Conservation (phyloP, 2,329 filamentous ascomycete species). For the Monosporascus sp. region DNA sequence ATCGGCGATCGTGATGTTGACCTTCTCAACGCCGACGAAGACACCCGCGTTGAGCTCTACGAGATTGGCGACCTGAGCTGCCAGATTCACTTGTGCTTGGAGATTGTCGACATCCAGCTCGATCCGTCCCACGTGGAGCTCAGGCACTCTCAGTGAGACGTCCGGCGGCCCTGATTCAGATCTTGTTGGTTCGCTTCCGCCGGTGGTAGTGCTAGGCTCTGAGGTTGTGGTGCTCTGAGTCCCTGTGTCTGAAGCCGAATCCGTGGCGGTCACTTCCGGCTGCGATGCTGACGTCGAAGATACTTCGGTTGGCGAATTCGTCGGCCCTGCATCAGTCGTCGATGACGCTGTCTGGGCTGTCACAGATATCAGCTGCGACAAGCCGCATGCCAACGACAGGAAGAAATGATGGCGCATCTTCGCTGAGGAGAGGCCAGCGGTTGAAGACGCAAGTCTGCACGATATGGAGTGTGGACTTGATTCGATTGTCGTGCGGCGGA, state of each 20-base stretch:
- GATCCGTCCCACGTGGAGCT: conserved; percentile 53
- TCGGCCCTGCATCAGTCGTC: conserved; percentile 13
- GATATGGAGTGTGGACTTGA: not conserved
- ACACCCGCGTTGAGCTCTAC: conserved; percentile 52
- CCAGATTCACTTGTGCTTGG: conserved; percentile 54
- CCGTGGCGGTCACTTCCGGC: conserved; percentile 11
- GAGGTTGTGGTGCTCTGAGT: conserved; percentile 4
- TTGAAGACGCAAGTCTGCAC: conserved; percentile 9
- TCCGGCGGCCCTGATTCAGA: conserved; percentile 37
- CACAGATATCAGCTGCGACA: conserved; percentile 23
- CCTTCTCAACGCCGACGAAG: conserved; percentile 40
- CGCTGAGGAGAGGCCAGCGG: conserved; percentile 9
- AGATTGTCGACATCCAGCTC: conserved; percentile 57
- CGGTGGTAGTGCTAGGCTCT: conserved; percentile 11
- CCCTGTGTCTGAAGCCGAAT: not conserved
- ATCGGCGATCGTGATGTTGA: conserved; percentile 59
- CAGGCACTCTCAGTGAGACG: conserved; percentile 52
- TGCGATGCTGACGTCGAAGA: conserved; percentile 3
- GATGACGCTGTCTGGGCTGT: conserved; percentile 29
- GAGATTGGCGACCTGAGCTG: conserved; percentile 53
- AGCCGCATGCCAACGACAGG: conserved; percentile 25
- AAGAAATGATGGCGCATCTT: conserved; percentile 17
- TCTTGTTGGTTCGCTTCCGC: conserved; percentile 19
- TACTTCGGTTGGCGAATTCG: conserved; percentile 5
- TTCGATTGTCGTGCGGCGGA: not conserved